phyloP scores from a whole-genome alignment of 73 alveolate species.

The Uronychia setigera region DNA sequence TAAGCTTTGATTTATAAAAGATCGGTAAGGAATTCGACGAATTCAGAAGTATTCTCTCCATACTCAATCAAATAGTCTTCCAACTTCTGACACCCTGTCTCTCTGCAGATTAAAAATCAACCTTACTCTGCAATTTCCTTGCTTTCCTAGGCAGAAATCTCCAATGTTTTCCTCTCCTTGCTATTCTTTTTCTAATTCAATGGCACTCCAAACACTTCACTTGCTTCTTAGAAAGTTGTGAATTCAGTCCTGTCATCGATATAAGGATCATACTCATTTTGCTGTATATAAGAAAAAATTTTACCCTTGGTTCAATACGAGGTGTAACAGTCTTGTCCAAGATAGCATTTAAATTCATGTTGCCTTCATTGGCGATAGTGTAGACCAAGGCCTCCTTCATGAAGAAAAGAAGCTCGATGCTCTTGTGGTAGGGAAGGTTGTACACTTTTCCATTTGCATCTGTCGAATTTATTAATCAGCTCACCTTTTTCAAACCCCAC shows the following conservation, averaged over 20 bases:
- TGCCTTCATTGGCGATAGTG: not conserved
- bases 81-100: not conserved
- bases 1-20: not conserved
- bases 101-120: not conserved
- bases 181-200: not conserved
- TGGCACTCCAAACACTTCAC: not conserved
- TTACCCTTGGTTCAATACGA: not conserved
- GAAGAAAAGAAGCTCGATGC: not conserved
- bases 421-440: not conserved
- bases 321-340: not conserved
- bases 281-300: not conserved
- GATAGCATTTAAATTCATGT: not conserved
- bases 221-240: not conserved
- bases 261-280: not conserved
- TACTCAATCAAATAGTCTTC: not conserved
- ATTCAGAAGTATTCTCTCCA: not conserved
- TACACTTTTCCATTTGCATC: not conserved
- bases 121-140: not conserved
- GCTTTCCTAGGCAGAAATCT: not conserved
- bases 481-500: not conserved
- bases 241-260: not conserved
- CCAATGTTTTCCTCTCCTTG: not conserved
- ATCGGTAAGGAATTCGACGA: not conserved
- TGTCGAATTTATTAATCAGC: too few species aligned
- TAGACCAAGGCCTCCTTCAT: not conserved